phyloP scores from a whole-genome alignment of 75 land plant genomes.

The Pinus taeda region DNA sequence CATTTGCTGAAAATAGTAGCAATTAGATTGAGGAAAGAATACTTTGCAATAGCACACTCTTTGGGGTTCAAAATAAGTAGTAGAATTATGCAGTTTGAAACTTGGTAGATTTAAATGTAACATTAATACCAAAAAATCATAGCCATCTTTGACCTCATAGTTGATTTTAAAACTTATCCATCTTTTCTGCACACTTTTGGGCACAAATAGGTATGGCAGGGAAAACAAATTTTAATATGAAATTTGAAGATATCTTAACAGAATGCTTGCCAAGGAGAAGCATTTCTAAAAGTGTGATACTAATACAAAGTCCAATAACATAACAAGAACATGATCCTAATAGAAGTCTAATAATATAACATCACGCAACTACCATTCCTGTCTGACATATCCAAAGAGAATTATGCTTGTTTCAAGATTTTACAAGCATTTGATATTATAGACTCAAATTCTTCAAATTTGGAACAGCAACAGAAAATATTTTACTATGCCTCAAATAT shows the following conservation, averaged over 20 bases:
- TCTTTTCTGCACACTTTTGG: neutral
- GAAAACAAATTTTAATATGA: neutral
- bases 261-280: no score
- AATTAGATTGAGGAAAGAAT: neutral
- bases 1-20: neutral
- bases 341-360: neutral
- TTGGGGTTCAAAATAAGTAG: neutral
- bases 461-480: neutral
- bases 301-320: neutral
- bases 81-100: neutral
- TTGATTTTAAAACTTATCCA: neutral
- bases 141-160: neutral
- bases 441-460: neutral
- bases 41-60: neutral
- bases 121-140: neutral
- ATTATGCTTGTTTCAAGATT: neutral
- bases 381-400: neutral
- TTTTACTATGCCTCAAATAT: neutral
- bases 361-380: neutral
- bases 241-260: neutral
- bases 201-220: neutral
- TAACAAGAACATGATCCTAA: neutral
- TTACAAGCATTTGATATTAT: neutral
- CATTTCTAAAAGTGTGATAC: neutral
- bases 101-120: neutral